Base-by-base conservation (phyloP, 306 rosid genomes). In the Gleditsia sinensis region DNA sequence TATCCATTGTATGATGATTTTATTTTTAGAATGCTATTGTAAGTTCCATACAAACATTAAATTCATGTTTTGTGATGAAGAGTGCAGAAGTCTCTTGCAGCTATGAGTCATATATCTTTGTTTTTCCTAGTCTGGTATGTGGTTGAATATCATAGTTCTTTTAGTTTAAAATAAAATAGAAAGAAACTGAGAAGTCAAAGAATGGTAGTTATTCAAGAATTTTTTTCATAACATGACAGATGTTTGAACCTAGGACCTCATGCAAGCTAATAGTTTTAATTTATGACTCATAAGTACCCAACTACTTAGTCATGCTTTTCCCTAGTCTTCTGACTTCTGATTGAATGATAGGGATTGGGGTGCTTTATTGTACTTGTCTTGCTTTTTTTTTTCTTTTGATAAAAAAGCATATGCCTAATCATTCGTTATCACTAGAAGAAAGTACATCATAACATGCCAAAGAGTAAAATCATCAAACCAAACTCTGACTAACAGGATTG, bases 121-220 rank as follows among this genome's bases (percentile, higher is more conserved):
- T 70, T 60, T 54, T 49, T 33, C 55, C 42, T 56, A 48, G 75
- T 66, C 13, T 37, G 45, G 7, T 54, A 46, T 76, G 60, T 33
- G 56, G 72, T 67, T 50, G 33, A 65, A 56, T 55, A 71, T 42
- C 39, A 6, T 3, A 57, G 51, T 34, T 43, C 39, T 23, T 12
- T 4, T 46, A 11, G 48, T 42, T 42, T 2, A 42, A 42, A 42
- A 11, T 1, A 11, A n/a, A 42, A 36, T 28, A 51, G 69, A 49
- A 75, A 14, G 75, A 74, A 33, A 55, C 39, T 62, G 39, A 70
- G 56, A 60, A 43, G n/a, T 54, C 37, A 9, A 76, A 71, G 24
- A 48, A 42, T 50, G 24, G 48, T 40, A 58, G 40, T 30, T n/a
- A 9, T n/a, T 33, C 43, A 59, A 59, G 16, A 23, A n/a, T 59